These are phyloP conservation scores for Podospora anserina DNA, from an alignment of 495 filamentous ascomycete genomes.

Conservation along the genomic window DNA sequence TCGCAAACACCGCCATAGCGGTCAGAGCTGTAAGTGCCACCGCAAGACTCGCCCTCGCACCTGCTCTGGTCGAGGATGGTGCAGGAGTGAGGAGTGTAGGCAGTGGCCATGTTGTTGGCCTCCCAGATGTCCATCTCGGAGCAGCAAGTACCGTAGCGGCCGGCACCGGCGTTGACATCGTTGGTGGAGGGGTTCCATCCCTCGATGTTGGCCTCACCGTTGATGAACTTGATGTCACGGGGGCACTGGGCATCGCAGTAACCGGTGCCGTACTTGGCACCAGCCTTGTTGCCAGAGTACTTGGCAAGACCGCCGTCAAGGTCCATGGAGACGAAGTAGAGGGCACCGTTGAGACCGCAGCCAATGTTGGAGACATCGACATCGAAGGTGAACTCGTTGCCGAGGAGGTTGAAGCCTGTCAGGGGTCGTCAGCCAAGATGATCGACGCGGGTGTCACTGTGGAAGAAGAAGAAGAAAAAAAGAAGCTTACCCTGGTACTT, in stretches of 20 bases:
- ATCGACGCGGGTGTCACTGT: not conserved
- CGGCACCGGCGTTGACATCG: slow-evolving; percentile 58
- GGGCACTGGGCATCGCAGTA: slow-evolving; percentile 62
- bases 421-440: not conserved
- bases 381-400: slow-evolving; percentile 60
- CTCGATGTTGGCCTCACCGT: slow-evolving; percentile 56
- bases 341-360: slow-evolving; percentile 58
- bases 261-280: slow-evolving; percentile 56
- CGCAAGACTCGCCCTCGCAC: slow-evolving; percentile 52
- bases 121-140: slow-evolving; percentile 75
- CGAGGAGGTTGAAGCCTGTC: slow-evolving; percentile 48
- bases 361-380: slow-evolving; percentile 53
- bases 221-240: slow-evolving; percentile 52
- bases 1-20: slow-evolving; percentile 63
- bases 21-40: slow-evolving; percentile 49
- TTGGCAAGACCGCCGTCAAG: slow-evolving; percentile 52
- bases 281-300: slow-evolving; percentile 54
- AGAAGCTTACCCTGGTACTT: slow-evolving; percentile 48
- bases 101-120: slow-evolving; percentile 63
- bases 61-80: slow-evolving; percentile 51
- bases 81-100: slow-evolving; percentile 67
- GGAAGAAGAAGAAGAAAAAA: not conserved
- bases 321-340: slow-evolving; percentile 60
- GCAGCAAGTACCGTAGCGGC: slow-evolving; percentile 65
- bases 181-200: slow-evolving; percentile 58